Evolutionary conservation across 1,139 yeast species (phyloP).

Genomic region (Hanseniaspora gamundiae): DNA sequence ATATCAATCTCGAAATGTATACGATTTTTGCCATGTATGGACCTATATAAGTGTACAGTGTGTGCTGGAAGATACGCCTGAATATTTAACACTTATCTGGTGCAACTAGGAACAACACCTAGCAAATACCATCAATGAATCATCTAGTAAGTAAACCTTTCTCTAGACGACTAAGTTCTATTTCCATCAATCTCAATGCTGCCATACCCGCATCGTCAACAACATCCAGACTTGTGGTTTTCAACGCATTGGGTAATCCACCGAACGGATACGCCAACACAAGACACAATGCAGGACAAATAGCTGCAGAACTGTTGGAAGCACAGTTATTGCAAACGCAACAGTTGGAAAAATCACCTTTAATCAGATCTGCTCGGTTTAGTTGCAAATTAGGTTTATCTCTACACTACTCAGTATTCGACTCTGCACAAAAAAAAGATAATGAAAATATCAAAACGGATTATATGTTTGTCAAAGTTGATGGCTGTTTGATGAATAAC

Average conservation of each 20-base stretch:
- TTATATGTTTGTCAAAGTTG: constrained; percentile 8
- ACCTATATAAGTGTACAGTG: no score
- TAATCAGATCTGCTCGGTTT: not conserved
- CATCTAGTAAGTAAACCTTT: not conserved
- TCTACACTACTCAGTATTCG: constrained; percentile 16
- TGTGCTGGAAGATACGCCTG: no score
- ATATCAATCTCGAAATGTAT: no score
- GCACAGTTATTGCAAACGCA: constrained; percentile 12
- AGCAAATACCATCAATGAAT: no score
- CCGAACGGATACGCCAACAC: constrained; percentile 49
- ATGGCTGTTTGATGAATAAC: constrained; percentile 48
- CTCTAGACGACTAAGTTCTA: not conserved
- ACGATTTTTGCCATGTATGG: no score
- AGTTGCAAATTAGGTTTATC: constrained; percentile 13
- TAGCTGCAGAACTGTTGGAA: constrained; percentile 14
- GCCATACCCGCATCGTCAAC: not conserved
- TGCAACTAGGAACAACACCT: no score
- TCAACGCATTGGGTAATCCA: constrained; percentile 73
- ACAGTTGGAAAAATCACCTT: not conserved
- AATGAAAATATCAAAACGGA: not conserved
- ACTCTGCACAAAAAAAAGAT: constrained; percentile 33
- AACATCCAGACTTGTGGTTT: constrained; percentile 21
- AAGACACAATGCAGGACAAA: constrained; percentile 61
- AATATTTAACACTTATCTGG: no score
- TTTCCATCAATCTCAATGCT: not conserved